phyloP scores from a whole-genome alignment of 371 early-diverging fungal genomes.

The Nematocida minor region DNA sequence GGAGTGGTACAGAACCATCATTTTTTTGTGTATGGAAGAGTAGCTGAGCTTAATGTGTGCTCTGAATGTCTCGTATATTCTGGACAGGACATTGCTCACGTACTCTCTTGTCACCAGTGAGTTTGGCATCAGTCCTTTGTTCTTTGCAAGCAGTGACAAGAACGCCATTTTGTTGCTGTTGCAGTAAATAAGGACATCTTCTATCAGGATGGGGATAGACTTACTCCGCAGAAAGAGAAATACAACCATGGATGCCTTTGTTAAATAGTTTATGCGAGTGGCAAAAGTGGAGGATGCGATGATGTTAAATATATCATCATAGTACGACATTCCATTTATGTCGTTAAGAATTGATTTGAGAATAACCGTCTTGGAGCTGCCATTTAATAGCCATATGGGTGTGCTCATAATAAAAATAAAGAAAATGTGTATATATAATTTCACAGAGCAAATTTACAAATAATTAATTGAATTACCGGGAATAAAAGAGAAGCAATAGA shows the following conservation, averaged over 20 bases:
- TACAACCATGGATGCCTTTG: not conserved
- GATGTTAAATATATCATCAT: not conserved
- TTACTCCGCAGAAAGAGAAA: constrained; percentile 21
- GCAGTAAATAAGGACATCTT: constrained; percentile 31
- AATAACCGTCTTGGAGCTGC: not conserved
- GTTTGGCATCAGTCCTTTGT: not conserved
- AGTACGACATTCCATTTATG: constrained; percentile 7
- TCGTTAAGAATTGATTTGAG: not conserved
- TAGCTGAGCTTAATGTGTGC: not conserved
- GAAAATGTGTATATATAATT: not conserved
- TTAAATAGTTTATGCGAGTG: not conserved
- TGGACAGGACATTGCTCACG: constrained; percentile 1
- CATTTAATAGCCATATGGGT: not conserved
- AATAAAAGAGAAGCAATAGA: no score
- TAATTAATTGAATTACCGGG: no score
- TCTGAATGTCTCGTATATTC: not conserved
- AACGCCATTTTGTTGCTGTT: not conserved
- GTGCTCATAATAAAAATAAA: constrained; percentile 3
- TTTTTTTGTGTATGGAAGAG: not conserved
- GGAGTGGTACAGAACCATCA: not conserved
- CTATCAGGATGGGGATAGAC: constrained; percentile 25
- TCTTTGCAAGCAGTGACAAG: constrained; percentile 12
- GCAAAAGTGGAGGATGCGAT: not conserved
- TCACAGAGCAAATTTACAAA: no score
- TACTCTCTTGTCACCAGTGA: not conserved